Conservation (phyloP, 345 rosid genomes). For the Lepidium didymum region DNA sequence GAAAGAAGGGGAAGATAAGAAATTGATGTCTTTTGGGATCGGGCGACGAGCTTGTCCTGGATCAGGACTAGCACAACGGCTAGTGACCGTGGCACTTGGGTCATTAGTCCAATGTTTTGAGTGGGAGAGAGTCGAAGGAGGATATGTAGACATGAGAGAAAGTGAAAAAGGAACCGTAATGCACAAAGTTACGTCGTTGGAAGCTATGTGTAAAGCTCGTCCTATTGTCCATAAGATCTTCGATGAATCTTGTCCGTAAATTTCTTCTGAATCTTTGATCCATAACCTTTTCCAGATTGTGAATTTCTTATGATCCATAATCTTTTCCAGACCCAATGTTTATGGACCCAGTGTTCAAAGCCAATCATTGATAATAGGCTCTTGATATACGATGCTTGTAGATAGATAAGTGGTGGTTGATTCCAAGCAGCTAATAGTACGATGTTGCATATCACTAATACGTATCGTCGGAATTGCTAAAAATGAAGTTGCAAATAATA, state of each 20-base stretch:
- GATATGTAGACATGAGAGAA: slow-evolving; percentile 30
- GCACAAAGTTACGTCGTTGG: slow-evolving; percentile 25
- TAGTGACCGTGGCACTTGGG: slow-evolving; percentile 32
- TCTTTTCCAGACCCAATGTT: no score
- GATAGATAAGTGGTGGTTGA: not conserved
- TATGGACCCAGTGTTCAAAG: no score
- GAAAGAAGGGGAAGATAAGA: slow-evolving; percentile 13
- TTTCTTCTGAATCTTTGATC: not conserved
- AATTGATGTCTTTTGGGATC: slow-evolving; percentile 34
- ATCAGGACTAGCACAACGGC: slow-evolving; percentile 29
- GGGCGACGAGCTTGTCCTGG: slow-evolving; percentile 36
- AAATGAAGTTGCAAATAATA: not conserved
- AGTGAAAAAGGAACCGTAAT: slow-evolving; percentile 22
- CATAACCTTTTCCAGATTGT: no score
- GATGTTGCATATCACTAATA: not conserved
- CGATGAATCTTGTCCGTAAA: not conserved
- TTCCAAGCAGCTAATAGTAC: not conserved
- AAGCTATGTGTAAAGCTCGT: slow-evolving; percentile 31
- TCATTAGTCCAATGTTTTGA: slow-evolving; percentile 38
- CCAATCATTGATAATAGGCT: no score
- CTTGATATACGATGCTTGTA: no score
- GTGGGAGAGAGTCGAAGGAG: slow-evolving; percentile 12
- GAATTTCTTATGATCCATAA: no score
- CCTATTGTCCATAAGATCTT: slow-evolving; percentile 4
- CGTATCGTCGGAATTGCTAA: not conserved